These are phyloP conservation scores for Penicillium steckii DNA, from an alignment of 495 filamentous ascomycete species.

Conservation along the genomic window DNA sequence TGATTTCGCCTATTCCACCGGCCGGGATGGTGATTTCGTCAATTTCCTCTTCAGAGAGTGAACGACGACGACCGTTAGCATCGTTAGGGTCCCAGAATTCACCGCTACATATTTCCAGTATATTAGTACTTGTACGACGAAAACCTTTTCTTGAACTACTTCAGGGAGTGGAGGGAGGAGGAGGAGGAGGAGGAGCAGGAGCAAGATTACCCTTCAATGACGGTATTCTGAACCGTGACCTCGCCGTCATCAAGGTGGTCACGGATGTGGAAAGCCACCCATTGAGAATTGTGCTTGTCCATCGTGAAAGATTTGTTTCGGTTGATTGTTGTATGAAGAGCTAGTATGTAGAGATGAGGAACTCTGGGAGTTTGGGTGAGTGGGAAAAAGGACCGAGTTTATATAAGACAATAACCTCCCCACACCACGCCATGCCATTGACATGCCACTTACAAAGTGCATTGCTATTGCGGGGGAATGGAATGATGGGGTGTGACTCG, in stretches of 20 bases:
- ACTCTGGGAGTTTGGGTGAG: background rate
- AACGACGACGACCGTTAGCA: constrained; percentile 21
- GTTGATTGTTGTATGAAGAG: background rate
- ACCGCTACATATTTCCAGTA: constrained; percentile 24
- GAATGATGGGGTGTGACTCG: background rate
- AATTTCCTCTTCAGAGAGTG: constrained; percentile 37
- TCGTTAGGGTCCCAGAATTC: constrained; percentile 30
- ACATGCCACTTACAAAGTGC: too few relatives aligned
- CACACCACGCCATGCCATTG: background rate
- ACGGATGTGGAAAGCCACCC: constrained; percentile 40
- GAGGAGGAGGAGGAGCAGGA: background rate
- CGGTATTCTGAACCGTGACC: constrained; percentile 30
- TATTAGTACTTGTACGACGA: background rate
- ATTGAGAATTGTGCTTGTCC: constrained; percentile 33
- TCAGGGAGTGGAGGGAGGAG: background rate
- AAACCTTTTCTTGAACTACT: too few relatives aligned
- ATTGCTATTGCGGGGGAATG: background rate
- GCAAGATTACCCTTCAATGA: constrained; percentile 32
- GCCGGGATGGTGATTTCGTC: constrained; percentile 34
- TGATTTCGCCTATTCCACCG: constrained; percentile 37
- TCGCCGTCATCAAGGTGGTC: constrained; percentile 34
- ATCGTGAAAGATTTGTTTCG: background rate
- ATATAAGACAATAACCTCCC: background rate
- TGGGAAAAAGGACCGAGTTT: background rate
- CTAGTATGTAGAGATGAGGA: background rate